Conservation (phyloP, 2,329 filamentous ascomycete species). For the Xylariaceae sp. region DNA sequence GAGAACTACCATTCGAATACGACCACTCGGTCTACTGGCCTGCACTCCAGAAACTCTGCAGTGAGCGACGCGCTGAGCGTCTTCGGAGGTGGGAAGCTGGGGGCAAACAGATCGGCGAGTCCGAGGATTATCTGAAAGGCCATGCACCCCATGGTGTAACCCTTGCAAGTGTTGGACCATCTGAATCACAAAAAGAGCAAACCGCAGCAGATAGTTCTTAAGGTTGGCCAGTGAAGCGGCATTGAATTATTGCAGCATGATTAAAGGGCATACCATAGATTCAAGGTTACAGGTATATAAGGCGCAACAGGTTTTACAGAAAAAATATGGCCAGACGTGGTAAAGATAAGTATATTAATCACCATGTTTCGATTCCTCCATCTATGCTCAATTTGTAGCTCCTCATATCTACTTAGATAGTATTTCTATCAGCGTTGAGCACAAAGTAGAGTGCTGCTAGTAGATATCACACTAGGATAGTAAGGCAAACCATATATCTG, state of each 20-base stretch:
- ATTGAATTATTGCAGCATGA: not conserved
- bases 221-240: not conserved
- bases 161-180: constrained; percentile 7
- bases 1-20: constrained; percentile 88
- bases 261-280: not conserved
- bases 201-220: not conserved
- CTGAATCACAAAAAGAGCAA: constrained; percentile 5
- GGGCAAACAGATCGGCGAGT: constrained; percentile 84
- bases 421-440: too few species aligned
- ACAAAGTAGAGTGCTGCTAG: too few species aligned
- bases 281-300: not conserved
- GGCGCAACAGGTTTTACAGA: not conserved
- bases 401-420: too few species aligned
- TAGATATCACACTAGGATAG: too few species aligned
- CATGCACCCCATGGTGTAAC: constrained; percentile 38
- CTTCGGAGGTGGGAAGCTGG: constrained; percentile 77
- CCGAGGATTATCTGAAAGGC: constrained; percentile 85
- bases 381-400: not conserved
- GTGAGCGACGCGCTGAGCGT: constrained; percentile 67
- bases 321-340: not conserved
- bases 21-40: constrained; percentile 92
- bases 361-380: not conserved
- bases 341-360: not conserved
- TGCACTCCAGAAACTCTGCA: constrained; percentile 74
- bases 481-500: too few species aligned